A percentile compares a stretch with the other conserved stretches of the same genome.
These are phyloP conservation scores for Heterobasidion occidentale DNA, from an alignment of 1,284 basidiomycete species.

Conservation along the genomic window DNA sequence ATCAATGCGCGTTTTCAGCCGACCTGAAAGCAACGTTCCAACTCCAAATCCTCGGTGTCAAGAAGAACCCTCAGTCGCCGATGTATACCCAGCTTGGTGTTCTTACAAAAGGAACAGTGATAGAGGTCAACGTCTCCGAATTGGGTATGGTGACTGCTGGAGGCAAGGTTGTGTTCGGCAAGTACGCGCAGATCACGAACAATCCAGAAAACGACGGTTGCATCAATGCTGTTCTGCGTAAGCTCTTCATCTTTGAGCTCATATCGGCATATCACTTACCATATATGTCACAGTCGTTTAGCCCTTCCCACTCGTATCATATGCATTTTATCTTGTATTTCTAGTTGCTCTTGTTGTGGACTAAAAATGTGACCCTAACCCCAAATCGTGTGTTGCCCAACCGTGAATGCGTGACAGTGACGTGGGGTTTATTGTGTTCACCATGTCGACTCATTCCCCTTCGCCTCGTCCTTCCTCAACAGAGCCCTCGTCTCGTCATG, in stretches of 20 bases:
- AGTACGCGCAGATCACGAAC: slow-evolving; percentile 96
- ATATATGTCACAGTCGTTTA: background rate
- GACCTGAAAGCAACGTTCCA: slow-evolving; percentile 99
- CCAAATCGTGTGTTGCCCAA: background rate
- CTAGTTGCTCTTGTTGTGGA: background rate
- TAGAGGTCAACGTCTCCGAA: slow-evolving; percentile 98
- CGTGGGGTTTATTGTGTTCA: background rate
- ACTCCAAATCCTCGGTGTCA: slow-evolving; percentile 95
- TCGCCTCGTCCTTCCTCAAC: slow-evolving; percentile 22
- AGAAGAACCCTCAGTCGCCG: slow-evolving; percentile 99
- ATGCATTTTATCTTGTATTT: background rate
- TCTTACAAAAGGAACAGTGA: slow-evolving; percentile 96
- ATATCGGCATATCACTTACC: background rate
- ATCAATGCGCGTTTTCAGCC: slow-evolving; percentile 38
- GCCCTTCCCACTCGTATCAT: background rate
- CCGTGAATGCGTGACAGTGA: background rate
- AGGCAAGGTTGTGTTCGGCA: slow-evolving; percentile 87
- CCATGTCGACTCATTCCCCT: slow-evolving; percentile 15
- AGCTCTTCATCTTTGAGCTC: slow-evolving; percentile 21
- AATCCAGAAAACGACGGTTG: slow-evolving; percentile 97
- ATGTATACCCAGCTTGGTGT: slow-evolving; percentile 96
- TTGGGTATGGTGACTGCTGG: slow-evolving; percentile 98
- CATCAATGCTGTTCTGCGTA: slow-evolving; percentile 87
- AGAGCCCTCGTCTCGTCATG: slow-evolving; percentile 39
- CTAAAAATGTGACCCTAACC: background rate